Evolutionary conservation across 805 yeast genomes (phyloP).

Genomic region (Ogataea polymorpha): DNA sequence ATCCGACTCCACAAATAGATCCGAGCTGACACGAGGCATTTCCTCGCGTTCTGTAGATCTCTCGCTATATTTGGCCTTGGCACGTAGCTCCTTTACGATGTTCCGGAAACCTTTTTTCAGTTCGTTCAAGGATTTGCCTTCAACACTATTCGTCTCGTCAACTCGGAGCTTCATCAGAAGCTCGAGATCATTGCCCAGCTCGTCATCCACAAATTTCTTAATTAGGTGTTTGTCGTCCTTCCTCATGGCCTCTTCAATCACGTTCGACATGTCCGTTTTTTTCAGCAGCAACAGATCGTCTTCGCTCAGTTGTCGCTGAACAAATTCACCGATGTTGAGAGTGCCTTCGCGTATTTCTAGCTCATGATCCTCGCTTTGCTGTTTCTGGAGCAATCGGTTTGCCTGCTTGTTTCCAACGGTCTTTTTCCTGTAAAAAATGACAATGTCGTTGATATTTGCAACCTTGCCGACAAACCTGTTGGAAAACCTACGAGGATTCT

Average conservation of each 20-base stretch:
- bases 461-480: constrained; percentile 86
- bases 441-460: constrained; percentile 87
- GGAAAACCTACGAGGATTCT: constrained; percentile 84
- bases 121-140: constrained; percentile 17
- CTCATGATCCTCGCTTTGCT: constrained; percentile 37
- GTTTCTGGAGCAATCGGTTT: constrained; percentile 28
- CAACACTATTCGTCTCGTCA: constrained; percentile 7
- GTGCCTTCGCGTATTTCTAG: constrained; percentile 16
- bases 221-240: constrained; percentile 79
- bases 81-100: constrained; percentile 28
- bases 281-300: constrained; percentile 69
- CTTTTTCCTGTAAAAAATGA: constrained; percentile 58
- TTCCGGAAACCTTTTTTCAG: constrained; percentile 29
- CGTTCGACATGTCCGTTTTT: constrained; percentile 69
- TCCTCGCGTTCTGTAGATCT: neutral
- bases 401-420: constrained; percentile 15
- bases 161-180: constrained; percentile 40
- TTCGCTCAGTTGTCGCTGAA: constrained; percentile 58
- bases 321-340: constrained; percentile 43
- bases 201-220: constrained; percentile 56
- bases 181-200: constrained; percentile 50
- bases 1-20: constrained; percentile 5
- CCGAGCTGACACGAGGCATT: neutral
- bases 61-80: constrained; percentile 5
- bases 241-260: constrained; percentile 68